Evolutionary conservation across 768 basidiomycete genomes (phyloP), one percentile per base, ranked within the genome.

Genomic region (Lactifluus echinatus): DNA sequence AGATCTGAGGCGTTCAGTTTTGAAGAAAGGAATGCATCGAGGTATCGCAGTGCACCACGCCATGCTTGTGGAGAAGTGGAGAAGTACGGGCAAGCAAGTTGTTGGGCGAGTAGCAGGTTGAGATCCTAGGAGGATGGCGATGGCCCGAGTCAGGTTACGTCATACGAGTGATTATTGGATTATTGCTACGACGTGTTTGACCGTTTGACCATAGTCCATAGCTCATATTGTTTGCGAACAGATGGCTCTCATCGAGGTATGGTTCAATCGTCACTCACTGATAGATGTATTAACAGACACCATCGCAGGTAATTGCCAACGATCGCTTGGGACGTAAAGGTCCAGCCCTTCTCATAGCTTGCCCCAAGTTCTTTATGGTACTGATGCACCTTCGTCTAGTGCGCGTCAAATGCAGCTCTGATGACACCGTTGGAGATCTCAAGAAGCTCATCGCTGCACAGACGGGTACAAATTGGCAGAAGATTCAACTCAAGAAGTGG

Each of bases 401-500:
- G 59, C 87, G 91, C 63, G 92, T 97, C 67, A 96, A 97, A 72
- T 96, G 94, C 75, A 87, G 85, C 70, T 82, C 91, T 4, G 85
- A 95, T 14, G 96, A 99, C 69, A 98, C 96, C 1, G 91, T 99
- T 34, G 95, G 95, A 40, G 95, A 97, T 69, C 77, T 99, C 61
- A 98, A 98, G 80, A 88, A 87, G 71, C 84, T 99, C 59, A 97
- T 99, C 64, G 95, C 87, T 2, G 95, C 93, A 0, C 96, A 99
- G 71, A 96, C 82, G 0, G 96, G 96, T 53, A 96, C 95, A 15
- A 83, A 91, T 66, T 66, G 74, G 4, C 73, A 71, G 33, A 98
- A 95, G 81, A 95, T 99, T 57, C 80, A 84, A 67, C 74, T 99
- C 51, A 98, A 96, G 85, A 97, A 97, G 80, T 97, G 94, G 96